Percentiles rank a stretch among this genome's conserved stretches.
These are phyloP conservation scores for Naganishia albida DNA, from an alignment of 1,284 basidiomycete genomes.

Conservation along the genomic window DNA sequence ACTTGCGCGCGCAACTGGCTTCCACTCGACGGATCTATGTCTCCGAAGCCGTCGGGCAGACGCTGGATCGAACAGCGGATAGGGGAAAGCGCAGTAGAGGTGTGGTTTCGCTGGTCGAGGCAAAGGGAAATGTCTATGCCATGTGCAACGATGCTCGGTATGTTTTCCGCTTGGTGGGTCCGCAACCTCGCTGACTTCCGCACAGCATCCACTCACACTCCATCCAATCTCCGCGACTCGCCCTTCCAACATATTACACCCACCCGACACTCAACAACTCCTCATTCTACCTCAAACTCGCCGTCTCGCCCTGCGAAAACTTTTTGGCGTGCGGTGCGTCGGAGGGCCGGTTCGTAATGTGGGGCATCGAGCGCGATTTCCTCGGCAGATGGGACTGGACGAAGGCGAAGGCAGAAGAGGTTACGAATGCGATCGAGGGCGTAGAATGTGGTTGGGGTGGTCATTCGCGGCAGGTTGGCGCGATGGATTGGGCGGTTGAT, in stretches of 20 bases:
- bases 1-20: conserved; percentile 42
- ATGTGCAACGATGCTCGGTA: conserved; percentile 28
- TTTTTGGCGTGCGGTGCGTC: conserved; percentile 47
- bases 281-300: conserved; percentile 49
- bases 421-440: background rate
- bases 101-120: conserved; percentile 29
- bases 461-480: conserved; percentile 43
- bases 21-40: conserved; percentile 15
- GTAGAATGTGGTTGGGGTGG: conserved; percentile 35
- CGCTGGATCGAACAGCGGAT: conserved; percentile 29
- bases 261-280: conserved; percentile 45
- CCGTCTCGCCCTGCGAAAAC: conserved; percentile 47
- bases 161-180: background rate
- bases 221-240: conserved; percentile 1
- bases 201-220: conserved; percentile 29
- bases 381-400: background rate
- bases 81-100: conserved; percentile 29
- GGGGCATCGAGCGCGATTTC: conserved; percentile 37
- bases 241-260: conserved; percentile 43
- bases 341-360: conserved; percentile 49
- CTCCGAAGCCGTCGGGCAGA: conserved; percentile 16
- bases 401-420: background rate
- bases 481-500: conserved; percentile 52
- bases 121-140: conserved; percentile 28
- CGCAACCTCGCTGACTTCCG: background rate